These are phyloP conservation scores for Tricholoma sp. DNA, from an alignment of 768 basidiomycete species.

Conservation along the genomic window DNA sequence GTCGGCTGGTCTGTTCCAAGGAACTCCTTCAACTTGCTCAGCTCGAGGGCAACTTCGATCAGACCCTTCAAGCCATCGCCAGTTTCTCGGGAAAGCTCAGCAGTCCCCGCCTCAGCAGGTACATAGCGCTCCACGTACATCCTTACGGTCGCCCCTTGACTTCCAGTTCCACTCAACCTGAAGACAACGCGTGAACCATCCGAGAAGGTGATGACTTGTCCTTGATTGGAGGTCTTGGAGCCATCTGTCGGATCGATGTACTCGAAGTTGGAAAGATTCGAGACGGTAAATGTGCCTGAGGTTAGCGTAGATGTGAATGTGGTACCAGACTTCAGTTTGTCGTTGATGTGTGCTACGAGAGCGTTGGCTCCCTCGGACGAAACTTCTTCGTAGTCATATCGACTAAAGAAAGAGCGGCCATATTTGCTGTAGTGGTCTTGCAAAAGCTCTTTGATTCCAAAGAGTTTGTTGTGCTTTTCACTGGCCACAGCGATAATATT, in stretches of 20 bases:
- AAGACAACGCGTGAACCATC: constrained; percentile 96
- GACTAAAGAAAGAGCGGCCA: constrained; percentile 97
- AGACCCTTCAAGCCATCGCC: constrained; percentile 90
- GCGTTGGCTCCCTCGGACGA: constrained; percentile 85
- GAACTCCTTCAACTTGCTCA: constrained; percentile 83
- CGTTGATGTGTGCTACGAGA: constrained; percentile 75
- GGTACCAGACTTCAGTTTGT: constrained; percentile 58
- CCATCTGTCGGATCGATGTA: constrained; percentile 99
- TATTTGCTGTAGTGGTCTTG: constrained; percentile 86
- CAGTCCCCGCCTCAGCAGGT: constrained; percentile 58
- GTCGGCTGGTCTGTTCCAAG: constrained; percentile 88
- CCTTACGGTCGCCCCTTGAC: constrained; percentile 92
- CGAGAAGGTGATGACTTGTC: constrained; percentile 85
- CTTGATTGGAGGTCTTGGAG: constrained; percentile 91
- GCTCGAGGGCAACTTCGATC: constrained; percentile 89
- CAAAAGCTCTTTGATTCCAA: constrained; percentile 90
- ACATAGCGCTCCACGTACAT: constrained; percentile 96
- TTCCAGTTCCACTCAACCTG: constrained; percentile 94
- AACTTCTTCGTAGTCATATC: constrained; percentile 99
- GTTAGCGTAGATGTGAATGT: constrained; percentile 64
- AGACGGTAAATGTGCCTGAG: constrained; percentile 69
- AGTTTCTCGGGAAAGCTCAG: constrained; percentile 69
- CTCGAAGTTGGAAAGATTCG: constrained; percentile 79
- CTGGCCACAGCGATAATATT: constrained; percentile 92
- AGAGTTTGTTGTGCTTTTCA: constrained; percentile 64